Percentiles rank a stretch among this genome's conserved stretches.
Conservation (phyloP, 2,329 filamentous ascomycete genomes). For the Mycocentrospora acerina region DNA sequence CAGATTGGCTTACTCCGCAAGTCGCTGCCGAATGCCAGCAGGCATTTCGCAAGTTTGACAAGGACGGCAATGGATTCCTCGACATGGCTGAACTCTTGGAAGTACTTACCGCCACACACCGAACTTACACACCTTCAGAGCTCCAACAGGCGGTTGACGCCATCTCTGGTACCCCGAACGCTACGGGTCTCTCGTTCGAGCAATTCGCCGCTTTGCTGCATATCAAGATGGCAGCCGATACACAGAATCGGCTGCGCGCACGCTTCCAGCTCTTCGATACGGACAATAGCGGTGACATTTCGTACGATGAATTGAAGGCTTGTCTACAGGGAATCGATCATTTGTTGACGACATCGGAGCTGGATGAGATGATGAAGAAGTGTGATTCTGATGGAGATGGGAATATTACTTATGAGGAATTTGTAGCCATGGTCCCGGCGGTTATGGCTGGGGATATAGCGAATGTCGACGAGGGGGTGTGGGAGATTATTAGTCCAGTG, state of each 20-base stretch:
- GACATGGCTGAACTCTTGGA: constrained; percentile 7
- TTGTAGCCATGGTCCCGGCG: no score
- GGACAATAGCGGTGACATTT: constrained; percentile 10
- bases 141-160: constrained; percentile 6
- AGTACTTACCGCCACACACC: constrained; percentile 8
- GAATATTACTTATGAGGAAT: no score
- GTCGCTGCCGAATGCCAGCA: constrained; percentile 11
- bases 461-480: no score
- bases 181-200: constrained; percentile 9
- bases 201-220: constrained; percentile 9
- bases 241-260: constrained; percentile 8
- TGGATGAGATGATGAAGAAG: no score
- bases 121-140: constrained; percentile 8
- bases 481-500: no score
- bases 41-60: constrained; percentile 14
- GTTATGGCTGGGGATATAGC: no score
- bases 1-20: constrained; percentile 10
- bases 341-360: no score
- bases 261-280: constrained; percentile 12
- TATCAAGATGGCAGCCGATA: constrained; percentile 12
- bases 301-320: constrained; percentile 9
- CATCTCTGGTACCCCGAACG: constrained; percentile 6
- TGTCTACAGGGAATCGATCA: constrained; percentile 8
- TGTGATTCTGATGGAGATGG: no score
- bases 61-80: constrained; percentile 11